A percentile compares a stretch with the other conserved stretches of the same genome.
Evolutionary conservation across 352 stramenopile genomes (phyloP).

Genomic region (Aphanomyces euteiches): DNA sequence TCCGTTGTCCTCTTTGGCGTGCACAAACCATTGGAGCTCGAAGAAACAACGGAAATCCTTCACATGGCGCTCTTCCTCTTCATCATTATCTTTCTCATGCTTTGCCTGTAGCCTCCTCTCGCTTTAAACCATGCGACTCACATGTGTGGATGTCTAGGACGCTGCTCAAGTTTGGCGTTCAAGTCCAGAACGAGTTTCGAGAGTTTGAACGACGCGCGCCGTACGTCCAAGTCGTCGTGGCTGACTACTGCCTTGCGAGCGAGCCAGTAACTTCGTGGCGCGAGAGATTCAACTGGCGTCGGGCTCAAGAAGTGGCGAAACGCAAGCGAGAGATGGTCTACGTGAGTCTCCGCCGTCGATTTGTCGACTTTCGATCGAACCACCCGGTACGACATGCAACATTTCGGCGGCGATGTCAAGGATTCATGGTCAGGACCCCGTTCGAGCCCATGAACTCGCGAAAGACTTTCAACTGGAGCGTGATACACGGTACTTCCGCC

Average conservation of each 20-base stretch:
- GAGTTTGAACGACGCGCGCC: constrained; percentile 58
- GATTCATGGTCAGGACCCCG: constrained; percentile 32
- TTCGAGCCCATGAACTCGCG: constrained; percentile 39
- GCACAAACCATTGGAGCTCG: constrained; percentile 46
- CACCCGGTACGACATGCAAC: constrained; percentile 36
- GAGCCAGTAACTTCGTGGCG: constrained; percentile 44
- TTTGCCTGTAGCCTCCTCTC: constrained; percentile 38
- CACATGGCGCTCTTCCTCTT: constrained; percentile 80
- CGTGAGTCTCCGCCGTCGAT: constrained; percentile 54
- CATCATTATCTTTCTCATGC: constrained; percentile 73
- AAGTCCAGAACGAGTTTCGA: constrained; percentile 64
- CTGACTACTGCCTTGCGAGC: constrained; percentile 55
- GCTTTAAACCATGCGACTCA: not conserved
- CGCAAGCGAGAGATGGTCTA: constrained; percentile 60
- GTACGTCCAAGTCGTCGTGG: constrained; percentile 55
- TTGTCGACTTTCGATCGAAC: constrained; percentile 66
- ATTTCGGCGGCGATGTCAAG: not conserved
- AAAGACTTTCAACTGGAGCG: constrained; percentile 64
- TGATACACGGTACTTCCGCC: constrained; percentile 32
- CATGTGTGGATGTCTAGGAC: constrained; percentile 28
- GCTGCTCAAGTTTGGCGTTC: constrained; percentile 53
- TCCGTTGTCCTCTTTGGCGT: constrained; percentile 42
- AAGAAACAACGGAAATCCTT: constrained; percentile 69
- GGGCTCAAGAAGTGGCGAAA: constrained; percentile 38
- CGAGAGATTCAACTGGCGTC: constrained; percentile 40